Evolutionary conservation across 2,329 filamentous ascomycete species (phyloP).

Genomic region (Fusarium devonianum): DNA sequence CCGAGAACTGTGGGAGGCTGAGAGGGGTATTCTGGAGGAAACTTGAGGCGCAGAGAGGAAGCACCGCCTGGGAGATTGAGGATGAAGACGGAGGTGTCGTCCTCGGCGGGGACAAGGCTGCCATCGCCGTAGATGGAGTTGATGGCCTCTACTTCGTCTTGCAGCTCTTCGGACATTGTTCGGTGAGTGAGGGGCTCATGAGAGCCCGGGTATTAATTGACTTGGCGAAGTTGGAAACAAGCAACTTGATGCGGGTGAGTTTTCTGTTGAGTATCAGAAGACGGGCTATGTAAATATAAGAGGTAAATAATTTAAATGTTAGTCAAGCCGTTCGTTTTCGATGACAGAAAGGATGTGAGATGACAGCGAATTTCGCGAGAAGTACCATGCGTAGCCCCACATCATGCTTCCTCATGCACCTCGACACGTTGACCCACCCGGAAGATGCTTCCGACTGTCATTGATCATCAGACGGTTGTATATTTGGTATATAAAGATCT

Average conservation of each 20-base stretch:
- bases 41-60: constrained; percentile 68
- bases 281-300: too few species aligned
- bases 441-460: neutral
- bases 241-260: too few species aligned
- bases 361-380: constrained; percentile 14
- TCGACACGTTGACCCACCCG: constrained; percentile 22
- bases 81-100: constrained; percentile 55
- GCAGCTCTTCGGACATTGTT: constrained; percentile 65
- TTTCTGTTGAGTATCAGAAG: too few species aligned
- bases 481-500: neutral
- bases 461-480: too few species aligned
- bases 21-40: constrained; percentile 77
- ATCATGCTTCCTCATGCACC: constrained; percentile 13
- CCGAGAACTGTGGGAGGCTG: constrained; percentile 76
- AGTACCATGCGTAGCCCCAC: constrained; percentile 31
- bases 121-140: constrained; percentile 82
- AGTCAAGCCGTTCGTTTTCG: too few species aligned
- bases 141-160: constrained; percentile 80
- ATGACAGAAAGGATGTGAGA: constrained; percentile 6
- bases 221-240: too few species aligned
- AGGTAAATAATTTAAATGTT: neutral
- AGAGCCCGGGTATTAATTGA: too few species aligned
- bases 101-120: constrained; percentile 60
- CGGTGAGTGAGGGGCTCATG: constrained; percentile 23
- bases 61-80: constrained; percentile 72